A percentile compares a stretch with the other conserved stretches of the same genome.
Evolutionary conservation across 345 rosid species (phyloP).

Genomic region (Clarkia xantiana): DNA sequence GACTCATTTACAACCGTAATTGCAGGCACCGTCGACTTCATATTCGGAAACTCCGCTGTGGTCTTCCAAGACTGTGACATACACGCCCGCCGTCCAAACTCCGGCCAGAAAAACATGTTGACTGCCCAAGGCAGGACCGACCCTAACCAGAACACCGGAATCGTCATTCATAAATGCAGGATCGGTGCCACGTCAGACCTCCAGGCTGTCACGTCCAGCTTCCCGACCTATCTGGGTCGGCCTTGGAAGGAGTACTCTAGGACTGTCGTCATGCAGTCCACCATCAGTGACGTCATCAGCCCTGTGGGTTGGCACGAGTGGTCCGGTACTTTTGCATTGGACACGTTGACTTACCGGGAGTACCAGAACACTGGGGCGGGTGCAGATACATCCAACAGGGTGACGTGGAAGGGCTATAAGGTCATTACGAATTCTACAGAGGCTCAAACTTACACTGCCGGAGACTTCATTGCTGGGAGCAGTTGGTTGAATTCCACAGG

Average conservation of each 20-base stretch:
- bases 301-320: slow-evolving; percentile 7
- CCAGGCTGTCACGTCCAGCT: neutral
- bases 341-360: slow-evolving; percentile 1
- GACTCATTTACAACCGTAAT: no score
- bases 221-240: slow-evolving; percentile 3
- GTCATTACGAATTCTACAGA: neutral
- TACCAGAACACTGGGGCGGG: slow-evolving; percentile 1
- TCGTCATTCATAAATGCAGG: slow-evolving; percentile 1
- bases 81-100: neutral
- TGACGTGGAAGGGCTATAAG: neutral
- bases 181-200: slow-evolving; percentile 1
- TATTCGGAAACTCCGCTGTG: slow-evolving; percentile 6
- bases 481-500: slow-evolving; percentile 3
- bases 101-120: slow-evolving; percentile 2
- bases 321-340: neutral
- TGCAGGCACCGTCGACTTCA: slow-evolving; percentile 1
- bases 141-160: slow-evolving; percentile 8
- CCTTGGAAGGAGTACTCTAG: slow-evolving; percentile 9
- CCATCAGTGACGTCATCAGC: neutral
- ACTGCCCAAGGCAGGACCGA: slow-evolving; percentile 5
- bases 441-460: neutral
- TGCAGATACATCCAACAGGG: neutral
- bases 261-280: slow-evolving; percentile 3
- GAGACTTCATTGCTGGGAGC: slow-evolving; percentile 1
- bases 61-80: slow-evolving; percentile 4